Base-by-base conservation (phyloP, 768 basidiomycete genomes). In the Mycena chlorophos region DNA sequence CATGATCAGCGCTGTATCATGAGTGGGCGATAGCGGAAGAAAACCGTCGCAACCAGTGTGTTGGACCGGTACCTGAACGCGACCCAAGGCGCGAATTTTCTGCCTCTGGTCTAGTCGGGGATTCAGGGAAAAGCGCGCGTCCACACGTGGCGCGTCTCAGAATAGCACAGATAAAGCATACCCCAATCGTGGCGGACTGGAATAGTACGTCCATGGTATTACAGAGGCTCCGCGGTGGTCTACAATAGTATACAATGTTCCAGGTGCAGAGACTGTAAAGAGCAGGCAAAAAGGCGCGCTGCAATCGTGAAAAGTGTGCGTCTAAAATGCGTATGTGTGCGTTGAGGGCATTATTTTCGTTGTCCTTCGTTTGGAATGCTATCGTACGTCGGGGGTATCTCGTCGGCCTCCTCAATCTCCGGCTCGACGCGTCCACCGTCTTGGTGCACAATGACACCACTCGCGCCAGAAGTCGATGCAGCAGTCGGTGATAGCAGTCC, bases 351-450 rank as follows among this genome's bases (percentile, higher is more conserved):
- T 53, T 55, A 57, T 57, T 57, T 61, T 57, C 43, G 28, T 48
- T 57, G 45, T 29, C 38, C 55, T 20, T 46, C 45, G 23, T 38
- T 55, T 20, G 60, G 50, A 45, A 66, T 63, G 40, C 65, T 66
- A 47, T 67, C 62, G 55, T 64, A 65, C 48, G 64, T 63, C 16
- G 57, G 63, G 20, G 64, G 63, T 58, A 65, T 65, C 52, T 63
- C 60, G 53, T 60, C 58, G 46, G 60, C 64, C 51, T 63, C 58
- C 19, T 48, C 48, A 12, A 17, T 53, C n/a, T 50, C 49, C 25
- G 28, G 45, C 40, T 31, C 26, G 2, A 57, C 51, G 16, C 60
- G 39, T 25, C 60, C 56, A 17, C 45, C 56, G 40, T 57, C 60
- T 30, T 58, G 58, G 39, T 66, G 64, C 28, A 65, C 64, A 22